phyloP scores from a whole-genome alignment of 129 eudicot species.

The Ambrosia artemisiifolia region DNA sequence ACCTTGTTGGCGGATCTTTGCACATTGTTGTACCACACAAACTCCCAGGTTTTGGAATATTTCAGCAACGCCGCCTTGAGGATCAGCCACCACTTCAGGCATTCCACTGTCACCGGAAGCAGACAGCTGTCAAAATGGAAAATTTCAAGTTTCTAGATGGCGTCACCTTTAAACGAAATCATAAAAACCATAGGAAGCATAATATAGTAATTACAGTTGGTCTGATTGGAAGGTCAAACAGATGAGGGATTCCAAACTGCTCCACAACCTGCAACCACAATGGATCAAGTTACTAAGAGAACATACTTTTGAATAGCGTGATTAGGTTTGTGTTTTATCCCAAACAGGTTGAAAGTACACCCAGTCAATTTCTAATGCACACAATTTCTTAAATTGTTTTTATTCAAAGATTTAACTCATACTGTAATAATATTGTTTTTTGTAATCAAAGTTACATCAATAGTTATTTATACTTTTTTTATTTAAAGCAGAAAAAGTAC shows the following conservation, averaged over 20 bases:
- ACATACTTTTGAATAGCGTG: not conserved
- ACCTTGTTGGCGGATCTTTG: conserved; percentile 99
- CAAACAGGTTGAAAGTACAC: not conserved
- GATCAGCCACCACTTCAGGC: conserved; percentile 95
- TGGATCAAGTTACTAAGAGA: conserved; percentile 6
- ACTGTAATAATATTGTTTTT: not conserved
- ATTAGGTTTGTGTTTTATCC: not conserved
- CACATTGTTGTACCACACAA: conserved; percentile 98
- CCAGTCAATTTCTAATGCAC: not conserved
- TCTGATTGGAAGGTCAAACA: conserved; percentile 93
- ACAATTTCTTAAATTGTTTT: not conserved
- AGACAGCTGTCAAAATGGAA: conserved; percentile 54
- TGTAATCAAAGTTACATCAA: not conserved
- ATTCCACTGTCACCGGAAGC: conserved; percentile 99
- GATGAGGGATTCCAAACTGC: conserved; percentile 96
- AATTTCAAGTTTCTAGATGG: not conserved
- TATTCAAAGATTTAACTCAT: not conserved
- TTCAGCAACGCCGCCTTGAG: conserved; percentile 85
- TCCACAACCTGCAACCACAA: conserved; percentile 76
- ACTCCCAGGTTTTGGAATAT: conserved; percentile 90
- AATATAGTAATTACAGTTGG: conserved; percentile 64
- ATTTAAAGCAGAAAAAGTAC: not conserved
- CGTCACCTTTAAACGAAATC: not conserved
- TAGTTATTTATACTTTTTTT: not conserved
- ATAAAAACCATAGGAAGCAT: not conserved